phyloP scores from a whole-genome alignment of 1,284 basidiomycete species.

The Fomitopsis palustris region DNA sequence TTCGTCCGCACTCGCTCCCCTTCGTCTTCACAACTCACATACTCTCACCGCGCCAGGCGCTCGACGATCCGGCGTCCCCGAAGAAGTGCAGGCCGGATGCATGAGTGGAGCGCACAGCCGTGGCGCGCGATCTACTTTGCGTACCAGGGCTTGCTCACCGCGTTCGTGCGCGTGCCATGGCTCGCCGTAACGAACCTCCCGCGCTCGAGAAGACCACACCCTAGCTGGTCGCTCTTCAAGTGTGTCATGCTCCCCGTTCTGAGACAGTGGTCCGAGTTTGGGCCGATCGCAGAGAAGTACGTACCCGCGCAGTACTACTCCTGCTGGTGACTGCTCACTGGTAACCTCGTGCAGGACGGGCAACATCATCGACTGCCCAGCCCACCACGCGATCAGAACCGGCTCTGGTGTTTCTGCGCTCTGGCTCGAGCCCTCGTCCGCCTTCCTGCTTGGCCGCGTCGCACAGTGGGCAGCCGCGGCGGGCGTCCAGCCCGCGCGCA shows the following conservation, averaged over 20 bases:
- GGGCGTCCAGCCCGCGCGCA: constrained; percentile 11
- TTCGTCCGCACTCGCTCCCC: no score
- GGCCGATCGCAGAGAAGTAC: constrained; percentile 2
- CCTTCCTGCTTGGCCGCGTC: constrained; percentile 16
- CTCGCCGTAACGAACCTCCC: background rate
- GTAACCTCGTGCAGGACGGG: background rate
- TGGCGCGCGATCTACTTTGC: background rate
- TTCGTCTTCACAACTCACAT: no score
- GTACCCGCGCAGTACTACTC: background rate
- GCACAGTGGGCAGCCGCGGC: constrained; percentile 13
- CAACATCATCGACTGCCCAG: background rate
- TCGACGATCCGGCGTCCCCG: no score
- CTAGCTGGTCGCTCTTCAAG: constrained; percentile 3
- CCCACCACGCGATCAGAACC: background rate
- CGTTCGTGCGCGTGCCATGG: background rate
- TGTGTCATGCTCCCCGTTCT: background rate
- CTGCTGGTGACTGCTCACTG: background rate
- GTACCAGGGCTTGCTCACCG: background rate
- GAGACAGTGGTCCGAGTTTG: background rate
- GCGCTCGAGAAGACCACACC: background rate
- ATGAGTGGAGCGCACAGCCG: background rate
- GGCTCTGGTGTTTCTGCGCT: background rate
- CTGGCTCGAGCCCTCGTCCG: constrained; percentile 16
- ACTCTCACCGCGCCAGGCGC: no score
- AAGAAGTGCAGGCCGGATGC: background rate